Evolutionary conservation across 495 filamentous ascomycete genomes (phyloP).

Genomic region (Venustampulla echinocandica): DNA sequence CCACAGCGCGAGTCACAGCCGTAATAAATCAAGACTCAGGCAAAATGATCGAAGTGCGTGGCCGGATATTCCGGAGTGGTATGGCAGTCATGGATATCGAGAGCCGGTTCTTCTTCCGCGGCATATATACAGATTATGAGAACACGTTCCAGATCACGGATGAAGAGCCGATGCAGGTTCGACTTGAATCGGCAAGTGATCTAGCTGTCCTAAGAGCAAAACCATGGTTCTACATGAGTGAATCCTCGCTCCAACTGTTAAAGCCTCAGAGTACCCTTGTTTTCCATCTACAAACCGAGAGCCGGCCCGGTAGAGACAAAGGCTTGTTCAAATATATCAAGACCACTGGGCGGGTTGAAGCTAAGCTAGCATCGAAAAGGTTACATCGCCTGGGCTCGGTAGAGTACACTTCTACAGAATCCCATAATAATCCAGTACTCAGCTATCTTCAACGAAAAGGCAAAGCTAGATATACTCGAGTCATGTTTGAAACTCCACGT

Average conservation of each 20-base stretch:
- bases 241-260: constrained; percentile 64
- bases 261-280: constrained; percentile 81
- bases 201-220: constrained; percentile 85
- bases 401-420: background rate
- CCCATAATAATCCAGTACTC: background rate
- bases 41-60: constrained; percentile 97
- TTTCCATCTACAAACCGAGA: constrained; percentile 84
- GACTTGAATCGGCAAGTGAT: constrained; percentile 75
- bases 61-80: constrained; percentile 76
- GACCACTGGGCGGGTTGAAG: constrained; percentile 44
- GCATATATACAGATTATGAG: constrained; percentile 79
- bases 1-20: constrained; percentile 87
- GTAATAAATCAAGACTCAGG: constrained; percentile 93
- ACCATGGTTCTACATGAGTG: constrained; percentile 78
- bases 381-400: background rate
- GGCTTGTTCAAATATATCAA: constrained; percentile 82
- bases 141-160: constrained; percentile 95
- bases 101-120: constrained; percentile 90
- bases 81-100: constrained; percentile 89
- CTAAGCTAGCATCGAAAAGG: constrained; percentile 50
- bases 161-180: constrained; percentile 86
- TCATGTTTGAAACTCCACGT: constrained; percentile 81
- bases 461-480: background rate
- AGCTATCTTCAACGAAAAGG: background rate
- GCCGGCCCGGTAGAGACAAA: constrained; percentile 77